These are phyloP conservation scores for Filobasidium floriforme DNA, from an alignment of 768 basidiomycete species.

Conservation along the genomic window DNA sequence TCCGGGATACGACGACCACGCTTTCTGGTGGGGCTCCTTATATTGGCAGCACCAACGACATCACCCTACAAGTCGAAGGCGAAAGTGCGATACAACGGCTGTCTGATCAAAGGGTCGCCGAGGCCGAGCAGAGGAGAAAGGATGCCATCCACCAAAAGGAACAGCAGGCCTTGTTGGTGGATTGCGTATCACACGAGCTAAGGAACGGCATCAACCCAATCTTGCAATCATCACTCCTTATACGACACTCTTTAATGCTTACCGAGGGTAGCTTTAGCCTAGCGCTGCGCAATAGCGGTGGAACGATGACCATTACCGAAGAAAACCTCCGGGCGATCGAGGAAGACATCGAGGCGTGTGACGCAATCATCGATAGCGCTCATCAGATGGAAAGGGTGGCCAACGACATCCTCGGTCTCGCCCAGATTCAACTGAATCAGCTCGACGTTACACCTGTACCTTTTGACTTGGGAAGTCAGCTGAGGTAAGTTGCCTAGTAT, in stretches of 20 bases:
- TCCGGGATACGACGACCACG: neutral
- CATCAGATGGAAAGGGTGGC: slow-evolving; percentile 20
- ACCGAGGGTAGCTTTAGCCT: neutral
- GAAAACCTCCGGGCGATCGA: slow-evolving; percentile 2
- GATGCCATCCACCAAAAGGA: slow-evolving; percentile 18
- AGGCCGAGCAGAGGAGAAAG: slow-evolving; percentile 19
- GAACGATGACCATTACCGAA: neutral
- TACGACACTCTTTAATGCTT: slow-evolving; percentile 10
- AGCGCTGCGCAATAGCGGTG: neutral
- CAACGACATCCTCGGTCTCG: slow-evolving; percentile 21
- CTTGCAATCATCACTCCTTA: slow-evolving; percentile 15
- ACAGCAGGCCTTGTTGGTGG: slow-evolving; percentile 17
- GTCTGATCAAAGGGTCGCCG: slow-evolving; percentile 15
- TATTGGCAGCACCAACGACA: slow-evolving; percentile 16
- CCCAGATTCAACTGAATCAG: slow-evolving; percentile 24
- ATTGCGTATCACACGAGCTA: slow-evolving; percentile 17
- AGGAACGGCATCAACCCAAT: slow-evolving; percentile 22
- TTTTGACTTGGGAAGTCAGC: slow-evolving; percentile 12
- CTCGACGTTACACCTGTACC: slow-evolving; percentile 18
- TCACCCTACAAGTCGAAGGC: slow-evolving; percentile 16
- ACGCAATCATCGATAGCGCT: slow-evolving; percentile 23
- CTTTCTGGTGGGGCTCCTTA: slow-evolving; percentile 1
- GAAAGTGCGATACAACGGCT: slow-evolving; percentile 8
- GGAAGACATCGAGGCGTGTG: slow-evolving; percentile 23
- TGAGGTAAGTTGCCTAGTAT: slow-evolving; percentile 4